Base-by-base conservation (phyloP, 345 rosid species). In the Dipteronia dyeriana region DNA sequence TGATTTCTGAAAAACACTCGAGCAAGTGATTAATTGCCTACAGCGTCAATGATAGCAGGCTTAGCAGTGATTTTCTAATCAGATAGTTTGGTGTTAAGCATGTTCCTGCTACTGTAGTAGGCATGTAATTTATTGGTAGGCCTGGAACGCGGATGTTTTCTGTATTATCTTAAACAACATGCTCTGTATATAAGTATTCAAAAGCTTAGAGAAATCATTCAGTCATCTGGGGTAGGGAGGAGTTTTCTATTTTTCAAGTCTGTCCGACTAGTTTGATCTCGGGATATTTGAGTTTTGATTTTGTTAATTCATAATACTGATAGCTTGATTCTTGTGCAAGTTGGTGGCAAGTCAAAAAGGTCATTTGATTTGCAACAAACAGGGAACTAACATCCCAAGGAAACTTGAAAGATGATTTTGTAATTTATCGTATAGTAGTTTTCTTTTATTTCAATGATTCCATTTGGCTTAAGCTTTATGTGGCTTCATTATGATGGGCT, bases 301-400 rank as follows among this genome's bases (percentile, higher is more conserved):
- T 34, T 34, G 38, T 34, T 34, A 34, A 34, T 34, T 5, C 38
- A 34, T 34, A 34, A 34, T 34, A 34, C 38, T 4, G 6, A 34
- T 34, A 29, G 62, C 16, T 7, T 64, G 68, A 64, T 53, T 53
- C 62, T 29, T 53, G 25, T 4, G 3, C 63, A 26, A 26, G n/a
- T 51, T 53, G 13, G 74, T 70, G 43, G 61, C 56, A 51, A 51
- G 45, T 29, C 43, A 70, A 70, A 25, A 70, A 49, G 34, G 34
- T 47, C 6, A 5, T n/a, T 26, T 29, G 14, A 29, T 54, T 29
- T 53, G 26, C n/a, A 3, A 34, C 14, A 71, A 71, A 22, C 47
- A 19, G 43, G 17, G 39, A 29, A 17, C 17, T 31, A 45, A 68
- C 31, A 20, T 43, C 56, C 56, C 70, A 29, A 25, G n/a, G 16